phyloP scores from a whole-genome alignment of 306 rosid genomes.

The Macrotyloma uniflorum region DNA sequence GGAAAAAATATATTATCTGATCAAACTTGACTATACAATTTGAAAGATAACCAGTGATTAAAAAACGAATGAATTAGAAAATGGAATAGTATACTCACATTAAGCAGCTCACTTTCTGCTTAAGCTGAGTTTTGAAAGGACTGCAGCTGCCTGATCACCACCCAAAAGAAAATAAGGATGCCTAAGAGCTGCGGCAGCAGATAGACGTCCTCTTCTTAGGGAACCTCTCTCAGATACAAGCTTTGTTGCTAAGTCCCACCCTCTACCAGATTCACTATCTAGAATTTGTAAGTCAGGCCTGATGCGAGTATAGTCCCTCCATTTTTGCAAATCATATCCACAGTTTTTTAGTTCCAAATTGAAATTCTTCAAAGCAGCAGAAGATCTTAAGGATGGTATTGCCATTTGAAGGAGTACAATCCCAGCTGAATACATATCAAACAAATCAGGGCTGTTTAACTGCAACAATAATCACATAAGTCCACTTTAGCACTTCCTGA shows the following conservation, averaged over 20 bases:
- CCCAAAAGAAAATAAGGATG: constrained; percentile 93
- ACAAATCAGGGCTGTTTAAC: constrained; percentile 95
- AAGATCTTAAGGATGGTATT: constrained; percentile 74
- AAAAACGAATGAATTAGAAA: constrained; percentile 11
- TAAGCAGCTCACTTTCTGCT: constrained; percentile 54
- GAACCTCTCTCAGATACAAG: constrained; percentile 79
- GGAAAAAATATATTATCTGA: not conserved
- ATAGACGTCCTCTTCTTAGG: constrained; percentile 73
- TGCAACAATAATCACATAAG: constrained; percentile 51
- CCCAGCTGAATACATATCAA: constrained; percentile 97
- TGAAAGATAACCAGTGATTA: not conserved
- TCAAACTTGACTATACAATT: not conserved
- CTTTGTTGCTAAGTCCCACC: constrained; percentile 88
- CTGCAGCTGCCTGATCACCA: constrained; percentile 93
- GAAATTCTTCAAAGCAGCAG: constrained; percentile 84
- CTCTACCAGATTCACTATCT: constrained; percentile 83
- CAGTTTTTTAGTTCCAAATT: constrained; percentile 69
- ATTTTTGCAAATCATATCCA: constrained; percentile 73
- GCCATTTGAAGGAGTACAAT: constrained; percentile 96
- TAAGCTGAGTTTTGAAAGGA: constrained; percentile 75
- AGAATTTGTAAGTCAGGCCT: constrained; percentile 72
- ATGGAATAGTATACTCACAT: constrained; percentile 34
- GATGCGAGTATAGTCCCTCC: constrained; percentile 73
- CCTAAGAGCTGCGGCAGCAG: constrained; percentile 83
- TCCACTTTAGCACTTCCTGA: constrained; percentile 37